Percentiles rank a stretch among this genome's conserved stretches.
These are phyloP conservation scores for Fraxinus ornus DNA, from an alignment of 305 asterid genomes.

Conservation along the genomic window DNA sequence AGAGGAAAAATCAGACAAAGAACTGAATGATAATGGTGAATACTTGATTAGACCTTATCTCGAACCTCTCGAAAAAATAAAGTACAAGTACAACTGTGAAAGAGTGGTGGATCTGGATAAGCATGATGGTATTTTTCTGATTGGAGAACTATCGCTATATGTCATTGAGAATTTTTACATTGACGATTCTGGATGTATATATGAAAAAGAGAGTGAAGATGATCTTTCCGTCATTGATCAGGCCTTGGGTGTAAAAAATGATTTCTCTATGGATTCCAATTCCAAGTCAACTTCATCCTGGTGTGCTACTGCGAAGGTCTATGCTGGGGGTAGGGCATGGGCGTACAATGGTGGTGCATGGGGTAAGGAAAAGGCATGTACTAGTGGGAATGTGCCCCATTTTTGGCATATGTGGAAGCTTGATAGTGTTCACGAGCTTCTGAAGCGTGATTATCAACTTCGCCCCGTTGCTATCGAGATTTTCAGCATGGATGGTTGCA, in stretches of 20 bases:
- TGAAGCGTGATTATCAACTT: constrained; percentile 99
- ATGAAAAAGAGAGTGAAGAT: constrained; percentile 92
- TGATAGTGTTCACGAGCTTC: constrained; percentile 91
- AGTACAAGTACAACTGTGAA: constrained; percentile 91
- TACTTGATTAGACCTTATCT: constrained; percentile 93
- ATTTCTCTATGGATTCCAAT: constrained; percentile 80
- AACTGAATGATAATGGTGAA: constrained; percentile 88
- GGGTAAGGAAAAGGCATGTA: constrained; percentile 92
- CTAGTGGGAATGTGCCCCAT: constrained; percentile 85
- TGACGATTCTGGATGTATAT: constrained; percentile 92
- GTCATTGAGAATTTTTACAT: constrained; percentile 94
- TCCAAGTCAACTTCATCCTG: constrained; percentile 85
- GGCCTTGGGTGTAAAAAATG: constrained; percentile 97
- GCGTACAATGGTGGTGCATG: constrained; percentile 99
- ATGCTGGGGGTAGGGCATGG: constrained; percentile 96
- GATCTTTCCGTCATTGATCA: constrained; percentile 95
- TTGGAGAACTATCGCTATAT: constrained; percentile 85
- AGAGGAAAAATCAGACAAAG: constrained; percentile 84
- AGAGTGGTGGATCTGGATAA: constrained; percentile 99
- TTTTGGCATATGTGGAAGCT: constrained; percentile 99
- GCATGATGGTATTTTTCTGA: constrained; percentile 93
- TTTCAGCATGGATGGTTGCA: constrained; percentile 99
- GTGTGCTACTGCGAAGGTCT: constrained; percentile 71
- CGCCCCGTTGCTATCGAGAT: constrained; percentile 99
- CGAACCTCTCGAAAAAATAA: constrained; percentile 83